Conservation (phyloP, 1,139 yeast genomes). For the Blastobotrys capitulatus region DNA sequence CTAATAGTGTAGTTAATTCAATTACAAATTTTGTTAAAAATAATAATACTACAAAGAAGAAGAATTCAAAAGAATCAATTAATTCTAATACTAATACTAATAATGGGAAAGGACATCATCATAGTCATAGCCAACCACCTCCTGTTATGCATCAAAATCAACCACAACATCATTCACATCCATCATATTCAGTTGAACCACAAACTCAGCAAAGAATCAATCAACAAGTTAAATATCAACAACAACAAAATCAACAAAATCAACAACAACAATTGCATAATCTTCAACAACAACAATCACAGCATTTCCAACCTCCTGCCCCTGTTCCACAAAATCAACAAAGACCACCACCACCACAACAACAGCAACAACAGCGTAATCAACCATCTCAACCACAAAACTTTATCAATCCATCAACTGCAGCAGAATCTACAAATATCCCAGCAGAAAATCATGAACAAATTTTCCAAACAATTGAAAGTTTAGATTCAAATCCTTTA, state of each 20-base stretch:
- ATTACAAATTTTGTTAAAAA: background rate
- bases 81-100: background rate
- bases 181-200: background rate
- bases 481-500: background rate
- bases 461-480: background rate
- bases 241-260: no score
- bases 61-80: background rate
- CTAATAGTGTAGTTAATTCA: constrained; percentile 1
- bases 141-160: background rate
- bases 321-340: background rate
- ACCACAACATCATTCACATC: background rate
- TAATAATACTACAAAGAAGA: background rate
- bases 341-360: background rate
- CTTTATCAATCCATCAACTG: background rate
- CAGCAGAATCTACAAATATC: background rate
- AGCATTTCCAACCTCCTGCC: background rate
- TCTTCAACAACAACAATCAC: background rate
- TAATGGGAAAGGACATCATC: background rate
- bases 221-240: no score
- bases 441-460: background rate
- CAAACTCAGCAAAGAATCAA: background rate
- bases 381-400: background rate
- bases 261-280: no score
- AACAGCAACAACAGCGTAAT: background rate
- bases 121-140: background rate